Conservation (phyloP, 2,329 filamentous ascomycete species). For the Thermomyces lanuginosus region DNA sequence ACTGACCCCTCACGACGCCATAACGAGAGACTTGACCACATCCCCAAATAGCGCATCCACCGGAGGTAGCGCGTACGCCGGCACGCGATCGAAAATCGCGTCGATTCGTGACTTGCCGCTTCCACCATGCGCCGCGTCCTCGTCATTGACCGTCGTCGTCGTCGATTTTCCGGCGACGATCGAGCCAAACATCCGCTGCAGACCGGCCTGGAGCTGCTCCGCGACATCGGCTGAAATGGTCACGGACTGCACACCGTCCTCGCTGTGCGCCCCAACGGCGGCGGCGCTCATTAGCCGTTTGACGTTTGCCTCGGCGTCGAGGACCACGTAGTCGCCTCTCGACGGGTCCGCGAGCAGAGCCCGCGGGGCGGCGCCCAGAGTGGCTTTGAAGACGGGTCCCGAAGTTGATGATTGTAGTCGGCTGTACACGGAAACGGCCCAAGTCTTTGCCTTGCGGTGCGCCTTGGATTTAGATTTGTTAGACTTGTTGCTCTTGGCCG, state of each 20-base stretch:
- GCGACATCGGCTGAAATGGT: slow-evolving; percentile 11
- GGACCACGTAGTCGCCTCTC: slow-evolving; percentile 54
- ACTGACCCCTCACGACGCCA: slow-evolving; percentile 4
- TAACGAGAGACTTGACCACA: slow-evolving; percentile 19
- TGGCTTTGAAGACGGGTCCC: slow-evolving; percentile 42
- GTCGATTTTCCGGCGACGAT: no score
- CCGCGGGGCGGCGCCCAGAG: slow-evolving; percentile 42
- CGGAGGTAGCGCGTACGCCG: slow-evolving; percentile 23
- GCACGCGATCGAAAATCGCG: slow-evolving; percentile 22
- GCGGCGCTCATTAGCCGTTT: slow-evolving; percentile 27
- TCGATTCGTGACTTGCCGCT: no score
- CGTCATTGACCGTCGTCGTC: slow-evolving; percentile 3
- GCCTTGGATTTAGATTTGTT: no score
- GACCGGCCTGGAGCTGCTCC: slow-evolving; percentile 14
- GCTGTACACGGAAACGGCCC: slow-evolving; percentile 48
- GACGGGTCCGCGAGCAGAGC: slow-evolving; percentile 48
- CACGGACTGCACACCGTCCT: slow-evolving; percentile 11
- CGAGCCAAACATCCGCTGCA: slow-evolving; percentile 20
- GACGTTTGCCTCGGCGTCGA: slow-evolving; percentile 63
- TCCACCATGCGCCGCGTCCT: no score
- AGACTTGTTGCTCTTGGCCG: slow-evolving; percentile 9
- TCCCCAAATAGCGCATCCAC: slow-evolving; percentile 23
- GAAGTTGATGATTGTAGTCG: slow-evolving; percentile 42
- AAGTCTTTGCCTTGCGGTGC: slow-evolving; percentile 26
- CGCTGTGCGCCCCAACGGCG: slow-evolving; percentile 11